These are phyloP conservation scores for Nicotiana tabacum DNA, from an alignment of 257 asterid genomes.

Conservation along the genomic window DNA sequence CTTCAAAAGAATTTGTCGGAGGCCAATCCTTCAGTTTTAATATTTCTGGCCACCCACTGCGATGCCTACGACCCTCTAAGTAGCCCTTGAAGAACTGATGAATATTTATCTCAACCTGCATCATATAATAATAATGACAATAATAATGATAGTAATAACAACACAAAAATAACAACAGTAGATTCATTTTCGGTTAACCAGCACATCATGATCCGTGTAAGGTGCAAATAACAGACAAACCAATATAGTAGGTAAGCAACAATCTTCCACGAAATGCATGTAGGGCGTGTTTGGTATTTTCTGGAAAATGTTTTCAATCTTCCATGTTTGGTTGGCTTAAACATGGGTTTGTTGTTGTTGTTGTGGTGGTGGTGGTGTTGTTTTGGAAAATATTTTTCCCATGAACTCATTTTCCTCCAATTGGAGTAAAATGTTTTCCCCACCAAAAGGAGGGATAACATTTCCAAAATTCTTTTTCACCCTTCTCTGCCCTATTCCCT, in stretches of 20 bases:
- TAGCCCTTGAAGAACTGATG: constrained; percentile 74
- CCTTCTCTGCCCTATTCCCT: too few species aligned
- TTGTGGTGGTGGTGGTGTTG: too few species aligned
- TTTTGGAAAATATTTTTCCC: too few species aligned
- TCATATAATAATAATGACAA: not conserved
- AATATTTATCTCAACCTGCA: constrained; percentile 71
- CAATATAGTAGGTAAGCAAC: not conserved
- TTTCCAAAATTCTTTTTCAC: too few species aligned
- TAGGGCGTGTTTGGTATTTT: too few species aligned
- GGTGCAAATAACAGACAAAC: not conserved
- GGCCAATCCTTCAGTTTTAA: constrained; percentile 94
- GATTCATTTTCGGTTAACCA: not conserved
- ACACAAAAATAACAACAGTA: not conserved
- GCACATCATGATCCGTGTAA: not conserved
- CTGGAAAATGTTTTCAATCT: too few species aligned
- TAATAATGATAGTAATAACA: not conserved
- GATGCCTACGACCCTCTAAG: constrained; percentile 56
- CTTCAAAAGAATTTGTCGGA: constrained; percentile 60
- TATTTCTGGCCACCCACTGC: constrained; percentile 72
- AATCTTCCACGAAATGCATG: not conserved
- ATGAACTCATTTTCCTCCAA: too few species aligned
- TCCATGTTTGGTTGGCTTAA: too few species aligned
- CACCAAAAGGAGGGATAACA: too few species aligned
- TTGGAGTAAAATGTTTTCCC: too few species aligned
- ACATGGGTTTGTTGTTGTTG: too few species aligned